These are phyloP conservation scores for Amanita subjunquillea DNA, from an alignment of 768 basidiomycete species.

Conservation along the genomic window DNA sequence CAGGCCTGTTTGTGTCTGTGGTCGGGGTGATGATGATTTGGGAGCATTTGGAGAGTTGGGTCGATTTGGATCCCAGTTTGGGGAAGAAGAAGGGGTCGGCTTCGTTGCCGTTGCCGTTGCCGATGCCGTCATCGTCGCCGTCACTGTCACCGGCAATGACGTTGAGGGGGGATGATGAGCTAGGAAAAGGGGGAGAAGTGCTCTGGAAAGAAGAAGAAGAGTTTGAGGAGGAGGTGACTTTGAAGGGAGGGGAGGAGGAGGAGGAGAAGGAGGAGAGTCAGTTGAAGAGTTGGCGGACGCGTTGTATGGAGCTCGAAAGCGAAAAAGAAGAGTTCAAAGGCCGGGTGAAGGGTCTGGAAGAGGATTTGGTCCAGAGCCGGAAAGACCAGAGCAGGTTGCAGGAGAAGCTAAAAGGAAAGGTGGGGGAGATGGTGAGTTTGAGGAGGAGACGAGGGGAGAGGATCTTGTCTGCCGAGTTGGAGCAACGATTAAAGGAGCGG, in stretches of 20 bases:
- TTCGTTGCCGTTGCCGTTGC: not conserved
- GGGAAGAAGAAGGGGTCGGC: not conserved
- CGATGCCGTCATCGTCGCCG: not conserved
- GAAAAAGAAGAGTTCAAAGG: not conserved
- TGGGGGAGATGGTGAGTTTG: not conserved
- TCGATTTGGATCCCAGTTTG: too few species aligned
- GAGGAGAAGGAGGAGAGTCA: not conserved
- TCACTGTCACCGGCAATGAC: too few species aligned
- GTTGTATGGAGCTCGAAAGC: not conserved
- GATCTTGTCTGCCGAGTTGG: not conserved
- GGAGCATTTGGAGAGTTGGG: not conserved
- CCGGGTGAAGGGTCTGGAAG: not conserved
- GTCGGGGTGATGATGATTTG: conserved; percentile 1
- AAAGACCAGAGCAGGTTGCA: not conserved
- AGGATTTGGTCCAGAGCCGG: not conserved
- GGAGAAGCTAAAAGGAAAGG: not conserved
- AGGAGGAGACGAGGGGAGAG: not conserved
- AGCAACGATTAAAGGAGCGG: not conserved
- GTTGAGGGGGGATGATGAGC: not conserved
- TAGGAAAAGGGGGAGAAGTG: not conserved
- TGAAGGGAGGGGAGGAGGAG: not conserved
- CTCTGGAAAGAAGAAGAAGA: not conserved
- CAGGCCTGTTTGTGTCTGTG: not conserved
- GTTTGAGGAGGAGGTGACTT: not conserved
- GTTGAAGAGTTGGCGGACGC: not conserved